These are phyloP conservation scores for Polytrichum commune DNA, from an alignment of 225 moss, liverwort and hornwort genomes.

Conservation along the genomic window DNA sequence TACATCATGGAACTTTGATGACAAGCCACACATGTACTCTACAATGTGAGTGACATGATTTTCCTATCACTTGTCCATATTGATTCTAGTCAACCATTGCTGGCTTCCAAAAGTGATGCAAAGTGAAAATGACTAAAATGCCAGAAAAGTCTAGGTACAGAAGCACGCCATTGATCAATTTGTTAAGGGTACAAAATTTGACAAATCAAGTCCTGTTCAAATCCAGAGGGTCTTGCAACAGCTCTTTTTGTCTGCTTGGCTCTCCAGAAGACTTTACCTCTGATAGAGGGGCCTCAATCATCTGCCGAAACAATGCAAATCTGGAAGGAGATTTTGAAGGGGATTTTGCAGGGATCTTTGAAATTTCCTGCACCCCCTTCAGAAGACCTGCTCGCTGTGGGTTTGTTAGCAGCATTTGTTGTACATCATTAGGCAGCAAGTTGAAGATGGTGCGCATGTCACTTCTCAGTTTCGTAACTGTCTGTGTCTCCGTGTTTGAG, in stretches of 20 bases:
- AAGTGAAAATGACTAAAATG: background rate
- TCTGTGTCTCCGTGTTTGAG: constrained; percentile 64
- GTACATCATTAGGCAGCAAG: constrained; percentile 75
- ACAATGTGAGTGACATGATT: too few species aligned
- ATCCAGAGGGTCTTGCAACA: constrained; percentile 80
- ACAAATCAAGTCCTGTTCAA: constrained; percentile 63
- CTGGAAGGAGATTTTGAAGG: constrained; percentile 54
- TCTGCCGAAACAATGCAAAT: constrained; percentile 52
- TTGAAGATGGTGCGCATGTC: constrained; percentile 86
- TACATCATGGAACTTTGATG: too few species aligned
- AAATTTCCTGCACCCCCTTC: constrained; percentile 49
- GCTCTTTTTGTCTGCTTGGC: constrained; percentile 61
- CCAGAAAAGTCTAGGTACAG: constrained; percentile 10
- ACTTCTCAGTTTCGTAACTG: constrained; percentile 78
- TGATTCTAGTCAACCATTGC: too few species aligned
- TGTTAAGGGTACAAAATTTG: constrained; percentile 21
- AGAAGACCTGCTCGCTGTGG: constrained; percentile 85
- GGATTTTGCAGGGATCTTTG: constrained; percentile 43
- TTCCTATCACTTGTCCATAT: too few species aligned
- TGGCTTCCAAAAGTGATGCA: too few species aligned
- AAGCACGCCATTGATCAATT: constrained; percentile 24
- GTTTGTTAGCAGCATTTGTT: constrained; percentile 91
- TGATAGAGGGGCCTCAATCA: constrained; percentile 46
- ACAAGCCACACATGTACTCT: too few species aligned
- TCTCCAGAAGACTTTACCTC: constrained; percentile 25